A percentile compares a stretch with the other conserved stretches of the same genome.
Evolutionary conservation across 2,329 filamentous ascomycete genomes (phyloP).

Genomic region (Hysterium pulicare): DNA sequence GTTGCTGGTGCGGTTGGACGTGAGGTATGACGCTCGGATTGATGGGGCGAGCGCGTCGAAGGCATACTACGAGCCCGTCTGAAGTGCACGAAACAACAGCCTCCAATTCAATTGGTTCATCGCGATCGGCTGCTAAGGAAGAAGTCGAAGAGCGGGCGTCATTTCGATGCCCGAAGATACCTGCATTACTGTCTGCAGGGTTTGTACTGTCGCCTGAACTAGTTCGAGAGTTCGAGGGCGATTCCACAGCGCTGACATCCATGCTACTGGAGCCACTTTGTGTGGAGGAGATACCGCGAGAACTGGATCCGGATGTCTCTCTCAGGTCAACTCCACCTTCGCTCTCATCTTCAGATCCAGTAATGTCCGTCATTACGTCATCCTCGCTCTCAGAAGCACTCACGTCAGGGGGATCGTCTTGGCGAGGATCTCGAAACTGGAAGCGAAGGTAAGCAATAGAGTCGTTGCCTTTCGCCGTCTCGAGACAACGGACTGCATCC

Average conservation of each 20-base stretch:
- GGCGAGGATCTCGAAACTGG: constrained; percentile 72
- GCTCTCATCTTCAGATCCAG: constrained; percentile 46
- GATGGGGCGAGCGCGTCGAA: constrained; percentile 69
- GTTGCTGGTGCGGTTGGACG: constrained; percentile 19
- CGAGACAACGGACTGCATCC: constrained; percentile 74
- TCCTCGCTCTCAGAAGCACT: constrained; percentile 48
- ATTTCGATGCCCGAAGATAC: constrained; percentile 43
- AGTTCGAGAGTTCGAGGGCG: constrained; percentile 27
- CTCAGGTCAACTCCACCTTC: constrained; percentile 49
- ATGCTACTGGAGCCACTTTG: constrained; percentile 14
- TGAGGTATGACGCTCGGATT: constrained; percentile 49
- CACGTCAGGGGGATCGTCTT: constrained; percentile 39
- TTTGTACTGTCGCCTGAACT: constrained; percentile 48
- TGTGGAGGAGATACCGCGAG: constrained; percentile 14
- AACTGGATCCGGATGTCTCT: constrained; percentile 11
- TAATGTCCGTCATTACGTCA: constrained; percentile 47
- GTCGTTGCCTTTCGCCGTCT: constrained; percentile 84
- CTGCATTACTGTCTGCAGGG: constrained; percentile 37
- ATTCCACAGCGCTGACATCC: constrained; percentile 17
- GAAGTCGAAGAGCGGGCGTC: constrained; percentile 34
- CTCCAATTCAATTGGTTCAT: constrained; percentile 66
- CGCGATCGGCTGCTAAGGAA: constrained; percentile 5
- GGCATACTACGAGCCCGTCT: constrained; percentile 78
- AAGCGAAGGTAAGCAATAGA: constrained; percentile 88
- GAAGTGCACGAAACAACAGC: constrained; percentile 90